Base-by-base conservation (phyloP, 139 green algal species). In the Micractinium sp. region DNA sequence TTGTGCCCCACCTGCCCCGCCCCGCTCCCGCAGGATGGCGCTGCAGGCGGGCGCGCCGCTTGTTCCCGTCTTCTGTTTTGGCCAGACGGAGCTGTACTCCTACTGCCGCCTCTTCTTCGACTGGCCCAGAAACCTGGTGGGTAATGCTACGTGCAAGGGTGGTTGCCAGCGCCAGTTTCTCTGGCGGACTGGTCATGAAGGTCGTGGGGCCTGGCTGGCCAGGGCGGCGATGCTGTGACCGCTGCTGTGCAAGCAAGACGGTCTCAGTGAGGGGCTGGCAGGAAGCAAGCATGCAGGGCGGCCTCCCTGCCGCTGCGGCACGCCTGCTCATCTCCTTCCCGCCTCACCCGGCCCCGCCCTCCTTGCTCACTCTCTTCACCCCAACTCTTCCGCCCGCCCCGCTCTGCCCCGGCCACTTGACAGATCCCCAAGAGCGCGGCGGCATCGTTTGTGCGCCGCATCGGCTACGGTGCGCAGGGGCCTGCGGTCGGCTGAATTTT, bases 21-120 rank as follows among this genome's bases (percentile, higher is more conserved):
- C n/a, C n/a, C n/a, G n/a, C n/a, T n/a, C n/a, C 7, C 38, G 85
- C 85, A 88, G 91, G 31, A 69, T 98, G 39, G 96, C 95, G 22
- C 90, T 98, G 75, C 91, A 96, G 83, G 79, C 86, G 22, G 95
- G 95, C 0, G 92, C 91, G 38, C 89, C 93, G 4, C 71, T 99
- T 9, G 89, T 99, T 69, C 97, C 97, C 15, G 94, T 94, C 29
- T 99, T 97, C 93, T 92, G 91, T 0, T 98, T 99, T 87, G 97
- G 96, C n/a, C 97, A 99, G 92, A 95, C 88, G 3, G 81, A 94
- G 0, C 87, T 93, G 1, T 98, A 96, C 93, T 90, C 47, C 66
- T 97, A 91, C 41, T 80, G 66, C 41, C 87, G 87, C 16, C 87
- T 86, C 18, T 89, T 93, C 39, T 86, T 86, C 36, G 90, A 93